phyloP scores from a whole-genome alignment of 805 yeast genomes.

The Kazachstania psychrophila region DNA sequence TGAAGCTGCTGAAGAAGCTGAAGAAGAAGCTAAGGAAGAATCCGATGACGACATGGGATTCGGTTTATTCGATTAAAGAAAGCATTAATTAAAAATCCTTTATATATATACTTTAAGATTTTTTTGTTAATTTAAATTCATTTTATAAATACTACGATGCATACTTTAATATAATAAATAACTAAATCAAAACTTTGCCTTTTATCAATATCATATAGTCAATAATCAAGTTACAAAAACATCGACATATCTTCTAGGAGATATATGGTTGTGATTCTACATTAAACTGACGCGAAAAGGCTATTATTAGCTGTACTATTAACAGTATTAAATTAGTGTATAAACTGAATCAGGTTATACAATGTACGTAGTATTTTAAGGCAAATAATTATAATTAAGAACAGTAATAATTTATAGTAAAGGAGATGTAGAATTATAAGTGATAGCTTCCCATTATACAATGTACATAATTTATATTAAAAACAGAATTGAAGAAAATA shows the following conservation, averaged over 20 bases:
- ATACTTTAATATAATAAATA: constrained; percentile 2
- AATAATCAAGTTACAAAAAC: too few species aligned
- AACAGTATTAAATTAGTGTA: too few species aligned
- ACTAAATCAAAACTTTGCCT: not conserved
- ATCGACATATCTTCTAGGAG: too few species aligned
- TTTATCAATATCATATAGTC: too few species aligned
- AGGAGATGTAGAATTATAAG: constrained; percentile 20
- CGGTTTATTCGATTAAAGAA: constrained; percentile 74
- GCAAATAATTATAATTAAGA: not conserved
- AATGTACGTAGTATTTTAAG: too few species aligned
- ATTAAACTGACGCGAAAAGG: too few species aligned
- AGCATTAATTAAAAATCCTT: not conserved
- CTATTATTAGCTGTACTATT: too few species aligned
- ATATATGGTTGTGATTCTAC: too few species aligned
- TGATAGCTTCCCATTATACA: constrained; percentile 29
- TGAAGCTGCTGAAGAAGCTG: constrained; percentile 42
- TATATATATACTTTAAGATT: not conserved
- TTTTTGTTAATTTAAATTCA: constrained; percentile 1
- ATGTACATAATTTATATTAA: constrained; percentile 23
- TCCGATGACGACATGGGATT: constrained; percentile 83
- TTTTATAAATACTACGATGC: constrained; percentile 2
- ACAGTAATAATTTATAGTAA: constrained; percentile 35
- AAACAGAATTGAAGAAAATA: constrained; percentile 14
- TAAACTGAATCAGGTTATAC: too few species aligned
- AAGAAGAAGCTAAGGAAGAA: constrained; percentile 52